Evolutionary conservation across 164 flowering plant species (phyloP).

Genomic region (Magnolia changhungtana): DNA sequence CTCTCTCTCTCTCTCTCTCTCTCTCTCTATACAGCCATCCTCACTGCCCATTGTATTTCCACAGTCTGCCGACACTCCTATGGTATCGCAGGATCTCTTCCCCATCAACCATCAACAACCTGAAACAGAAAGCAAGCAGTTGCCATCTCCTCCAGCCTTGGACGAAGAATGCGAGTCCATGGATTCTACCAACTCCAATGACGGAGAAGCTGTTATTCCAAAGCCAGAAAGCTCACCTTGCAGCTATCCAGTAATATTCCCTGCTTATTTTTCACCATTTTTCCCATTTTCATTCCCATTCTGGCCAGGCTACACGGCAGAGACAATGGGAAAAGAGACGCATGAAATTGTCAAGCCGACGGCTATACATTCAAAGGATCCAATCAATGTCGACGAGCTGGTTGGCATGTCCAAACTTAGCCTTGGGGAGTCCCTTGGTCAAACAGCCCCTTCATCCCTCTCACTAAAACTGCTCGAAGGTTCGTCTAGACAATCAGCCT

Average conservation of each 20-base stretch:
- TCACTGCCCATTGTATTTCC: constrained; percentile 11
- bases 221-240: constrained; percentile 42
- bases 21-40: not conserved
- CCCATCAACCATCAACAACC: constrained; percentile 34
- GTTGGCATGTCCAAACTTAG: constrained; percentile 81
- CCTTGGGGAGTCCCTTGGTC: constrained; percentile 52
- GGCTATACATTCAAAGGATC: constrained; percentile 69
- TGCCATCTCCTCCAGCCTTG: constrained; percentile 41
- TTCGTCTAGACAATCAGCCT: constrained; percentile 71
- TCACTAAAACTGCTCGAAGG: constrained; percentile 57
- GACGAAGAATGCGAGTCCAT: constrained; percentile 85
- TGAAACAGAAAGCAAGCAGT: constrained; percentile 35
- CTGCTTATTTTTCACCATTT: constrained; percentile 61
- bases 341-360: constrained; percentile 82
- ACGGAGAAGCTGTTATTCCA: constrained; percentile 36
- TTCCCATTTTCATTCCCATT: constrained; percentile 55
- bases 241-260: constrained; percentile 52
- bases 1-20: not conserved
- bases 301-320: constrained; percentile 44
- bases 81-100: constrained; percentile 49
- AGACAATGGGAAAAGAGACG: constrained; percentile 34
- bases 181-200: constrained; percentile 73
- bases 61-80: constrained; percentile 50
- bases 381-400: constrained; percentile 79
- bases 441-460: constrained; percentile 44